Conservation (phyloP, 805 yeast genomes). For the Clavispora carvajalis region DNA sequence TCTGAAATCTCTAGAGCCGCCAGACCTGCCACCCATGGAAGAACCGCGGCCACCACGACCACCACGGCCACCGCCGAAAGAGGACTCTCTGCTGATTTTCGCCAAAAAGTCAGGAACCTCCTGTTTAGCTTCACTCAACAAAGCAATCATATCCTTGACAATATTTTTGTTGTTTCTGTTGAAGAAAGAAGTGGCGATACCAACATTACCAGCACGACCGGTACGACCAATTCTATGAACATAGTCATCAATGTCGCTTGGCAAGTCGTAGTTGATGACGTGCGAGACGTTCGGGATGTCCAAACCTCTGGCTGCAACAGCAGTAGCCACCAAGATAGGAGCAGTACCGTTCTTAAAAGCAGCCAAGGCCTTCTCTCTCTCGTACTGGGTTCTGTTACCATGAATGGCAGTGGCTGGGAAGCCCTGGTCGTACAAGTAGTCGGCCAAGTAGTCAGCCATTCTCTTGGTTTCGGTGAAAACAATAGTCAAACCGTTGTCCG, state of each 20-base stretch:
- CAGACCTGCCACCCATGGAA: conserved; percentile 45
- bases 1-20: conserved; percentile 47
- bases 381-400: conserved; percentile 97
- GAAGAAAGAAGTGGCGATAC: conserved; percentile 97
- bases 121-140: conserved; percentile 93
- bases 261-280: conserved; percentile 95
- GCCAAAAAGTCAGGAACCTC: conserved; percentile 89
- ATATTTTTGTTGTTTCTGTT: conserved; percentile 92
- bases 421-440: conserved; percentile 79
- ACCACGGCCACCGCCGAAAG: conserved; percentile 41
- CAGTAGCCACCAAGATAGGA: conserved; percentile 96
- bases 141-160: conserved; percentile 79
- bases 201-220: conserved; percentile 99
- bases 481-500: conserved; percentile 80
- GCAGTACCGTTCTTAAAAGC: conserved; percentile 90
- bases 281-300: conserved; percentile 99
- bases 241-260: conserved; percentile 95
- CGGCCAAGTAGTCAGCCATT: conserved; percentile 95
- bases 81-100: conserved; percentile 71
- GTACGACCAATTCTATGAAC: conserved; percentile 99
- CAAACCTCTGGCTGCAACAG: conserved; percentile 99
- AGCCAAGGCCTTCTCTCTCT: conserved; percentile 96
- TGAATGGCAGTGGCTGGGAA: conserved; percentile 98
- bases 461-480: conserved; percentile 98
- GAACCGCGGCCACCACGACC: conserved; percentile 43